Evolutionary conservation across 148 eudicot genomes (phyloP), one percentile per base, ranked within the genome.

Genomic region (Camellia lanceoleosa): DNA sequence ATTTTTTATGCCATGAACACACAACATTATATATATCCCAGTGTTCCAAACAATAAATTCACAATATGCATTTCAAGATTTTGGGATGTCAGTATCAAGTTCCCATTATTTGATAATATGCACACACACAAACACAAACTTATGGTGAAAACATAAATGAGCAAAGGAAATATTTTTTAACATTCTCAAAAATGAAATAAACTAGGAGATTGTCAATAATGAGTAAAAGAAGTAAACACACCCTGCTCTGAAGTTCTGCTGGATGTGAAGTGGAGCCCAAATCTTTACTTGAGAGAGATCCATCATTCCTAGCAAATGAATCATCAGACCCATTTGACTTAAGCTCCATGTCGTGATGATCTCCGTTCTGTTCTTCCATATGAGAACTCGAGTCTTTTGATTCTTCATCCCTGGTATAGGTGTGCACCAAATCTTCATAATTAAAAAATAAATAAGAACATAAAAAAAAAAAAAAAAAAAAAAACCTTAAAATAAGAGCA

Each of bases 251-350:
- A 73, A 59, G 79, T 79, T 84, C 89, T 76, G 67, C 83, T 23
- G 79, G 81, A 74, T 85, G 89, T 70, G 86, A 78, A 11, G 77
- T 63, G 41, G 74, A 83, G 79, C 83, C 87, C 79, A 87, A 71
- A 78, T 82, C 84, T 84, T 88, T 88, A 81, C 87, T 86, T 38
- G 88, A 82, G 19, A 80, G 81, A 54, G 94, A 91, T 9, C 77
- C 86, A 64, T 70, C 71, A 80, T 87, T 87, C 82, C 82, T 84
- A 3, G 88, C 71, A 72, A 79, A 58, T 49, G 84, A 86, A 87
- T 83, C 82, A 66, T 87, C 89, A 73, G 96, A 92, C 70, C 62
- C 80, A 52, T 91, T 85, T 41, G 93, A 88, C 68, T 65, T 85
- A 62, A 71, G 79, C 71, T 87, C 95, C 56, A 78, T 80, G 73